Evolutionary conservation across 192 early-diverging fungal species (phyloP), one percentile per base, ranked within the genome.

Genomic region (Phlyctochytrium planicorne): DNA sequence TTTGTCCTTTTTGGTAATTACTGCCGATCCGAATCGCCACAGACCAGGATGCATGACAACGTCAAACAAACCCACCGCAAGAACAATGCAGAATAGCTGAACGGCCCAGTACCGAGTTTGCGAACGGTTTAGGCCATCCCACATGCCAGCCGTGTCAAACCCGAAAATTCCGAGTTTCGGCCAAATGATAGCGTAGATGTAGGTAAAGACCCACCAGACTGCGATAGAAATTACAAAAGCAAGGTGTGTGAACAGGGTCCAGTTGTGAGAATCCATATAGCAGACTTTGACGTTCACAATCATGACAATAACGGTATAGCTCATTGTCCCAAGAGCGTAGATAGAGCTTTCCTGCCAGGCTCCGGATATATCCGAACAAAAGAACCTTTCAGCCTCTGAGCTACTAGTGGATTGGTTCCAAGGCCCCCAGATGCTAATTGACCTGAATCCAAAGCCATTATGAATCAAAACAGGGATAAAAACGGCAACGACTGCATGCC

Each of bases 401-500:
- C 12, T 14, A 10, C 10, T 10, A 50, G 10, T 50, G 40, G n/a
- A n/a, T 14, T n/a, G 12, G 40, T 50, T 50, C 40, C 40, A 50
- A n/a, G n/a, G n/a, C 10, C 40, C 40, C 6, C 20, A 6, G 10
- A 47, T 6, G 20, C 12, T 37, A 4, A 10, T 17, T 10, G 32
- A 14, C n/a, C 4, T 20, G 16, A 12, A 16, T 23, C 12, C 33
- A 37, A 72, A 65, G 14, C 63, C 63, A 17, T 64, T 64, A 35
- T 66, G 66, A 20, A 72, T 16, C 14, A 72, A 66, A 33, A 64
- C 53, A 10, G 70, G 70, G 3, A 72, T 12, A 4, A 72, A 27
- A 1, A 65, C 63, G 3, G 70, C 59, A 24, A 72, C 29, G 50
- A 68, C 52, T 27, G 86, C 82, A 47, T 88, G 84, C 69, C 71